Conservation (phyloP, 208 protist species). For the Trypanosoma cruzi region DNA sequence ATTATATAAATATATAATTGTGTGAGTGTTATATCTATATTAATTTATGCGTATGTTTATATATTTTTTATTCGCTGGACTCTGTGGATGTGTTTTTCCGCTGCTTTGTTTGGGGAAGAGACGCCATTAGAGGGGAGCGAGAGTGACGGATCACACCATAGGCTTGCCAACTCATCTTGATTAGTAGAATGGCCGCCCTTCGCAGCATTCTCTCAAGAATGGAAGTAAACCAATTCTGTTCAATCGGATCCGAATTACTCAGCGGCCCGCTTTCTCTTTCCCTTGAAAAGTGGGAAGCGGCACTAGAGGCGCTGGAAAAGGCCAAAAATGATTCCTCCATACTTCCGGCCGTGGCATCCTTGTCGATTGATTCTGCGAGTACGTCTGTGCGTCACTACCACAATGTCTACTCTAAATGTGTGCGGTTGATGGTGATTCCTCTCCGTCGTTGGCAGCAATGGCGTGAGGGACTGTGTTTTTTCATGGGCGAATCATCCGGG, state of each 20-base stretch:
- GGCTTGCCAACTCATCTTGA: neutral
- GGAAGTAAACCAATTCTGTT: constrained; percentile 19
- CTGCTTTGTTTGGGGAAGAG: neutral
- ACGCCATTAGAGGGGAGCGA: neutral
- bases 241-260: constrained; percentile 16
- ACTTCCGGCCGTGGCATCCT: constrained; percentile 20
- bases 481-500: neutral
- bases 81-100: neutral
- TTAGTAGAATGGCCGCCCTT: constrained; percentile 23
- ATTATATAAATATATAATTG: too few species aligned
- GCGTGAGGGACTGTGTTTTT: constrained; percentile 30
- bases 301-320: constrained; percentile 17
- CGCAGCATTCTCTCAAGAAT: constrained; percentile 17
- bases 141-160: neutral
- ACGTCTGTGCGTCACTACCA: constrained; percentile 47
- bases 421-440: constrained; percentile 32
- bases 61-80: neutral
- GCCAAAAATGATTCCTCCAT: constrained; percentile 9
- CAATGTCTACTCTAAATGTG: constrained; percentile 32
- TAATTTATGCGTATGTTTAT: neutral
- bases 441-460: constrained; percentile 37
- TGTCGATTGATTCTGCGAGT: neutral
- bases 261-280: constrained; percentile 16
- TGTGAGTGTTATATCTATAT: too few species aligned
- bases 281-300: constrained; percentile 1